phyloP scores from a whole-genome alignment of 192 early-diverging fungal genomes.

The Diversispora epigaea region DNA sequence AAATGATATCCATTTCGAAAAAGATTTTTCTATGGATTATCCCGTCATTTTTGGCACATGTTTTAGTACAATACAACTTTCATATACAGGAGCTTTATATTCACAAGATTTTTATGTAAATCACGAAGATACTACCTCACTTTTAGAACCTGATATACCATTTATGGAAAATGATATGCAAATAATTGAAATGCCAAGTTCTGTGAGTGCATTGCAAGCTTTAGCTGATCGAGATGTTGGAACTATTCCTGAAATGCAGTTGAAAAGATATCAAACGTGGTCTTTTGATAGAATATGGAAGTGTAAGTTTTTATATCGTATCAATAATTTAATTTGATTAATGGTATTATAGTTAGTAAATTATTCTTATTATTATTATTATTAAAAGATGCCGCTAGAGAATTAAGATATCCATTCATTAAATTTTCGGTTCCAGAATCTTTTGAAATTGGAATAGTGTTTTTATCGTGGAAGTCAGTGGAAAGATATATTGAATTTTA shows the following conservation, averaged over 20 bases:
- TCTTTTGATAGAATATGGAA: slow-evolving; percentile 24
- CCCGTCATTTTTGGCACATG: neutral
- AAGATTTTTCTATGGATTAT: neutral
- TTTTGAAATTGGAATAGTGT: slow-evolving; percentile 2
- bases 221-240: slow-evolving; percentile 13
- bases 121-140: too few relatives aligned
- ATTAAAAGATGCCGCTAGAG: neutral
- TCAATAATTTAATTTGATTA: neutral
- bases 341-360: too few relatives aligned
- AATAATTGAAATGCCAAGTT: slow-evolving; percentile 8
- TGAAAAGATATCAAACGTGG: neutral
- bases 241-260: neutral
- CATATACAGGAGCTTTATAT: slow-evolving; percentile 23
- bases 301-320: neutral
- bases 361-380: neutral
- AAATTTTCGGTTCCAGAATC: neutral
- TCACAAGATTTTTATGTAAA: neutral
- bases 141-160: neutral
- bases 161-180: neutral
- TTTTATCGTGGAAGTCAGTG: neutral
- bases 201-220: neutral
- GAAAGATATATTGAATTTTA: slow-evolving; percentile 17
- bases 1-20: neutral
- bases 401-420: neutral
- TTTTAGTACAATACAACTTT: slow-evolving; percentile 11